Conservation (phyloP, 805 yeast genomes). For the Wickerhamiella brachini region DNA sequence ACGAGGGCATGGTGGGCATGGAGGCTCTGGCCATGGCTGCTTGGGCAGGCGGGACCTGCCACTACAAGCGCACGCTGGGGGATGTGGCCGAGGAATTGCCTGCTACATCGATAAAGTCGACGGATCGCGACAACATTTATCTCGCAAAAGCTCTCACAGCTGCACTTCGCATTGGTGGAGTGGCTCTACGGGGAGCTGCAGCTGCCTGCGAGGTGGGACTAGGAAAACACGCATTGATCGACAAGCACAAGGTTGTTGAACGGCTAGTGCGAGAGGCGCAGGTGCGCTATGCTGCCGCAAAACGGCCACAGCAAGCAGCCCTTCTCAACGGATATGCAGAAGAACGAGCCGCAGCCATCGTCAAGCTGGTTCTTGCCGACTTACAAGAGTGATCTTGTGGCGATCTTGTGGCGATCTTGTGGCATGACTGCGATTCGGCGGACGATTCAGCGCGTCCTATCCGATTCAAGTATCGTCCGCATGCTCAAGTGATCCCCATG, state of each 20-base stretch:
- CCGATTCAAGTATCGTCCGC: too few relatives aligned
- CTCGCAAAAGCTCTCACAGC: background rate
- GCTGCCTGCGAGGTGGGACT: background rate
- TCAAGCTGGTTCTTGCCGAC: background rate
- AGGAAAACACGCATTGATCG: background rate
- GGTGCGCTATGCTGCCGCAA: background rate
- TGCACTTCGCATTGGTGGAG: constrained; percentile 9
- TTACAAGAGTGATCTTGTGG: too few relatives aligned
- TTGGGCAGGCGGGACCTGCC: constrained; percentile 1
- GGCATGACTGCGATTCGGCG: too few relatives aligned
- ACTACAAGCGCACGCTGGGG: background rate
- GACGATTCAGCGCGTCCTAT: too few relatives aligned
- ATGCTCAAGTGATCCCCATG: too few relatives aligned
- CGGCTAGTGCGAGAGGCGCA: background rate
- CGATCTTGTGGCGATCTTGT: too few relatives aligned
- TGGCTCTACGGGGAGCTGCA: background rate
- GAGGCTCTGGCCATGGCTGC: constrained; percentile 24
- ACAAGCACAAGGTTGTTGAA: background rate
- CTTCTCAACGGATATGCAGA: background rate
- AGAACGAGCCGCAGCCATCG: background rate
- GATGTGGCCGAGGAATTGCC: background rate
- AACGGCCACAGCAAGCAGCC: background rate
- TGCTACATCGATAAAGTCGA: background rate
- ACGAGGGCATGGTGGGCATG: constrained; percentile 23
- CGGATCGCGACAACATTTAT: background rate